Percentiles rank a stretch among this genome's conserved stretches.
These are phyloP conservation scores for Fonsecaea erecta DNA, from an alignment of 2,329 filamentous ascomycete species.

Conservation along the genomic window DNA sequence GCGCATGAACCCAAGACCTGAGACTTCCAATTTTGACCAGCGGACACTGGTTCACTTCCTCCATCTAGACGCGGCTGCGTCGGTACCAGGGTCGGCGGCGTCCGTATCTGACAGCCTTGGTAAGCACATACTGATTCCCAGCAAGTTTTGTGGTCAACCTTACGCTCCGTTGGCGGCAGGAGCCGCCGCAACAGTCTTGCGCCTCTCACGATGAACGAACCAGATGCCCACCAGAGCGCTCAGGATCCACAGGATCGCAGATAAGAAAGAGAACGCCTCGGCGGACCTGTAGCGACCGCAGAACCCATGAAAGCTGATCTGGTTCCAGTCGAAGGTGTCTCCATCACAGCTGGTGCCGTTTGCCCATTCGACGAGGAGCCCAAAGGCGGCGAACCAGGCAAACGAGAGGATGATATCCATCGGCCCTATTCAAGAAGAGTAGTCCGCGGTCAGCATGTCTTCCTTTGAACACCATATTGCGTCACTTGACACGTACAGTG, in stretches of 20 bases:
- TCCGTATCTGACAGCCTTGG: conserved; percentile 9
- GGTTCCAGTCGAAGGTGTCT: conserved; percentile 63
- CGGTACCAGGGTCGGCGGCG: conserved; percentile 25
- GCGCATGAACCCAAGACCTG: conserved; percentile 5
- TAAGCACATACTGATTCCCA: conserved; percentile 14
- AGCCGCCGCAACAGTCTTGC: conserved; percentile 23
- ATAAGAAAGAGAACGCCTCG: conserved; percentile 73
- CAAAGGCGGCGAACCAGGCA: conserved; percentile 72
- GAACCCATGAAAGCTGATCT: conserved; percentile 54
- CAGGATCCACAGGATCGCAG: conserved; percentile 71
- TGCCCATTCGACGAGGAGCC: conserved; percentile 65
- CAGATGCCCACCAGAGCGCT: conserved; percentile 59
- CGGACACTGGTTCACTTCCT: too few species aligned
- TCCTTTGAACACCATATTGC: background rate
- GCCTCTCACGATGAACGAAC: conserved; percentile 33
- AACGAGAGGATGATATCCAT: conserved; percentile 71
- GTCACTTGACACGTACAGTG: conserved; percentile 54
- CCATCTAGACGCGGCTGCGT: conserved; percentile 24
- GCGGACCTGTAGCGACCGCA: conserved; percentile 73
- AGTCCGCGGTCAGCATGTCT: background rate
- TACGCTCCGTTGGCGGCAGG: conserved; percentile 21
- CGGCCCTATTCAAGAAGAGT: conserved; percentile 48
- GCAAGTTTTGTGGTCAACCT: conserved; percentile 1
- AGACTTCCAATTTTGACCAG: conserved; percentile 2
- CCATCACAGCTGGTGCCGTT: conserved; percentile 41